phyloP scores from a whole-genome alignment of 495 filamentous ascomycete species.

The Geoglossum glabrum region DNA sequence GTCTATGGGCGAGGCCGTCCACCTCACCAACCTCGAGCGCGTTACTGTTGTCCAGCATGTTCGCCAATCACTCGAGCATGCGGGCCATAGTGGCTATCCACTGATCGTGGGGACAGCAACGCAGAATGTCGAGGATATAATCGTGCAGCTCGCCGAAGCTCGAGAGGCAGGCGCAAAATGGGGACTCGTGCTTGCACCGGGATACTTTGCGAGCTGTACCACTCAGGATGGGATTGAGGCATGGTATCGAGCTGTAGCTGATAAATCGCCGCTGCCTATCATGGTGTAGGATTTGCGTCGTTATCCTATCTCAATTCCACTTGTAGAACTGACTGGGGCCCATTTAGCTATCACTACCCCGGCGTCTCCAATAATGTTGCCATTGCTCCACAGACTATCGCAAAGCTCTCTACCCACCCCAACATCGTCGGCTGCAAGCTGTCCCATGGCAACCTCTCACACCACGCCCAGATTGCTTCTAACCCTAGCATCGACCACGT shows the following conservation, averaged over 20 bases:
- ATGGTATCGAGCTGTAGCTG: slow-evolving; percentile 35
- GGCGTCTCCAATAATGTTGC: too few species aligned
- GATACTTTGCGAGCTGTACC: slow-evolving; percentile 31
- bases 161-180: slow-evolving; percentile 40
- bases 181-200: slow-evolving; percentile 37
- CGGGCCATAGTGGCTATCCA: slow-evolving; percentile 39
- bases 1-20: slow-evolving; percentile 47
- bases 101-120: slow-evolving; percentile 48
- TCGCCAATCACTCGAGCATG: slow-evolving; percentile 29
- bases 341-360: too few species aligned
- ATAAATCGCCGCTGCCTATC: slow-evolving; percentile 31
- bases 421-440: too few species aligned
- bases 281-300: too few species aligned
- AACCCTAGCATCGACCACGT: too few species aligned
- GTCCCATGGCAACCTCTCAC: too few species aligned
- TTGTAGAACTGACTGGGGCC: too few species aligned
- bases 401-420: too few species aligned
- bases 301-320: too few species aligned
- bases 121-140: slow-evolving; percentile 40
- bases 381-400: too few species aligned
- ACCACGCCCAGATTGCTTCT: too few species aligned
- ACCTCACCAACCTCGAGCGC: slow-evolving; percentile 39
- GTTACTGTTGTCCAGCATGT: slow-evolving; percentile 31
- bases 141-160: slow-evolving; percentile 35
- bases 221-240: slow-evolving; percentile 27